phyloP scores from a whole-genome alignment of 305 asterid species.

The Fraxinus paxiana region DNA sequence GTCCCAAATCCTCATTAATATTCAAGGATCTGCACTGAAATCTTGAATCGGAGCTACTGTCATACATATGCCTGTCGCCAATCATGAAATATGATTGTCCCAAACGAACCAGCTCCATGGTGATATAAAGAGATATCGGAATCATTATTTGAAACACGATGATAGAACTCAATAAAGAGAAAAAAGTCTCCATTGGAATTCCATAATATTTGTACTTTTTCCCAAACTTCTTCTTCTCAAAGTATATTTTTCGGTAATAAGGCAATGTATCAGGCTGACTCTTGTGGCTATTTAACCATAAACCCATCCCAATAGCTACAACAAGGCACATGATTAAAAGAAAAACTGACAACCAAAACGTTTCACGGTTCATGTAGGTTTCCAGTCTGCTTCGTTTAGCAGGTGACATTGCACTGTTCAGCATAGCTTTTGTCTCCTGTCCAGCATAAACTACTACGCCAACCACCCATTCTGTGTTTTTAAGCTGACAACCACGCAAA shows the following conservation, averaged over 20 bases:
- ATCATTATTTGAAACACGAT: constrained; percentile 98
- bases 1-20: constrained; percentile 98
- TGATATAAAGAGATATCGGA: constrained; percentile 92
- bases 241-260: constrained; percentile 71
- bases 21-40: constrained; percentile 97
- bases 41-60: constrained; percentile 60
- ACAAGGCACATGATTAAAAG: constrained; percentile 80
- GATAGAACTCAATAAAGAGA: constrained; percentile 88
- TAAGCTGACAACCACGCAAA: constrained; percentile 96
- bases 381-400: constrained; percentile 95
- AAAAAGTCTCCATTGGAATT: constrained; percentile 85
- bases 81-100: constrained; percentile 98
- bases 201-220: constrained; percentile 72
- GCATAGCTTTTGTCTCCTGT: constrained; percentile 95
- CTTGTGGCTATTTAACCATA: constrained; percentile 73
- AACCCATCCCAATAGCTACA: constrained; percentile 81
- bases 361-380: constrained; percentile 90
- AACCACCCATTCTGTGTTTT: constrained; percentile 90
- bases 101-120: constrained; percentile 96
- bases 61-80: constrained; percentile 84
- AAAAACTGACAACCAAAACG: constrained; percentile 85
- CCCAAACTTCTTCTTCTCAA: constrained; percentile 47
- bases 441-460: constrained; percentile 99
- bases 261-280: constrained; percentile 75
- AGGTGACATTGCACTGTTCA: constrained; percentile 84